phyloP scores from a whole-genome alignment of 148 eudicot genomes.

The Rheum nobile region DNA sequence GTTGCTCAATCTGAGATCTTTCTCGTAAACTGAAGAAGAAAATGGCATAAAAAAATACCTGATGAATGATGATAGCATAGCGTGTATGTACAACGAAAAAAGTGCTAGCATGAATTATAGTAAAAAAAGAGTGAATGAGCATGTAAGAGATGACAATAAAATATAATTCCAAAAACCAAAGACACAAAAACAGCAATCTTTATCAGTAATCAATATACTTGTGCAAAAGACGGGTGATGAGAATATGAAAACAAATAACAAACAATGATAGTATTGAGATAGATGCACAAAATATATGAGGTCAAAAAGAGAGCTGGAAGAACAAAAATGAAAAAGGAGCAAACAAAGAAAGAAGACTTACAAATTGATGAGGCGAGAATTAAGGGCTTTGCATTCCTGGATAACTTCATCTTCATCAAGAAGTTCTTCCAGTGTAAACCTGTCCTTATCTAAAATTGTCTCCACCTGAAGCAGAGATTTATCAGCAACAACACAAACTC shows the following conservation, averaged over 20 bases:
- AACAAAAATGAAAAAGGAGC: neutral
- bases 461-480: conserved; percentile 44
- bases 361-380: conserved; percentile 89
- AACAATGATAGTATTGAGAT: neutral
- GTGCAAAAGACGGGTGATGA: neutral
- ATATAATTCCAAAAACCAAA: neutral
- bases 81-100: neutral
- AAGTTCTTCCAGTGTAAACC: conserved; percentile 76
- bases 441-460: conserved; percentile 77
- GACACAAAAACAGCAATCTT: neutral
- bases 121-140: neutral
- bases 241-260: neutral
- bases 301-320: neutral
- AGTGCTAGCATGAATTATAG: neutral
- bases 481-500: conserved; percentile 12
- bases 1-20: conserved; percentile 70
- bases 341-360: conserved; percentile 14
- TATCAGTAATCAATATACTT: neutral
- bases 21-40: conserved; percentile 62
- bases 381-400: conserved; percentile 95
- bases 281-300: neutral
- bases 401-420: conserved; percentile 94
- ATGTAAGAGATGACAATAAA: neutral
- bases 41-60: neutral
- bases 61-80: neutral